Evolutionary conservation across 768 basidiomycete genomes (phyloP).

Genomic region (Rhizopogon vulgaris): DNA sequence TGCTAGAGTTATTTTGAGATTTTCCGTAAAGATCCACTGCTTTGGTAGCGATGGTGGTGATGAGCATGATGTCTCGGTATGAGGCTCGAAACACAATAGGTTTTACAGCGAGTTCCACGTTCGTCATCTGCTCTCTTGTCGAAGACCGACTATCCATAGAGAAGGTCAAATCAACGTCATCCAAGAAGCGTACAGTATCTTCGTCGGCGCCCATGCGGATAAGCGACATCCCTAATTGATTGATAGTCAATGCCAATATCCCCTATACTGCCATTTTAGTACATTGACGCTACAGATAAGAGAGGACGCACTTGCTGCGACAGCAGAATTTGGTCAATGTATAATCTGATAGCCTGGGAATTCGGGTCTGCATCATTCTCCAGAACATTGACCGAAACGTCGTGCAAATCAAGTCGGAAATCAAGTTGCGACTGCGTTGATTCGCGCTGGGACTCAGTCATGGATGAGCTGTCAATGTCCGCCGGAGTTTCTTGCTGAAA

Average conservation of each 20-base stretch:
- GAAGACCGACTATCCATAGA: constrained; percentile 79
- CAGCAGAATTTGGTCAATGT: constrained; percentile 78
- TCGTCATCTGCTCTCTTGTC: constrained; percentile 68
- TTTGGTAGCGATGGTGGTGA: constrained; percentile 79
- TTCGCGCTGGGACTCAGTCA: constrained; percentile 5
- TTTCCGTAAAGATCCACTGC: constrained; percentile 70
- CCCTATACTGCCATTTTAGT: constrained; percentile 41
- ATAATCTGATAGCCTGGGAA: constrained; percentile 81
- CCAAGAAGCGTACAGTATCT: constrained; percentile 87
- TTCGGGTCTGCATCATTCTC: constrained; percentile 75
- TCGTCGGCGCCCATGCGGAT: constrained; percentile 77
- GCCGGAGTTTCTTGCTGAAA: constrained; percentile 25
- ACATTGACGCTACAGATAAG: constrained; percentile 5
- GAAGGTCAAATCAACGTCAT: constrained; percentile 84
- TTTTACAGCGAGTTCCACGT: constrained; percentile 73
- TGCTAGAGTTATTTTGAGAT: constrained; percentile 26
- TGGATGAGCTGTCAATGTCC: constrained; percentile 9
- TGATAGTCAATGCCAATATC: constrained; percentile 73
- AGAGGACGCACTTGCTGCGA: constrained; percentile 75
- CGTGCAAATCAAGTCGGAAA: constrained; percentile 84
- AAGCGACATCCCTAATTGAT: constrained; percentile 88
- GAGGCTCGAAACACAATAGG: constrained; percentile 93
- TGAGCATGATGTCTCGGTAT: constrained; percentile 88
- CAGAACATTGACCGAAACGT: constrained; percentile 82
- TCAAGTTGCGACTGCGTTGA: constrained; percentile 29